Evolutionary conservation across 2,329 filamentous ascomycete species (phyloP).

Genomic region (Penicillium sp.): DNA sequence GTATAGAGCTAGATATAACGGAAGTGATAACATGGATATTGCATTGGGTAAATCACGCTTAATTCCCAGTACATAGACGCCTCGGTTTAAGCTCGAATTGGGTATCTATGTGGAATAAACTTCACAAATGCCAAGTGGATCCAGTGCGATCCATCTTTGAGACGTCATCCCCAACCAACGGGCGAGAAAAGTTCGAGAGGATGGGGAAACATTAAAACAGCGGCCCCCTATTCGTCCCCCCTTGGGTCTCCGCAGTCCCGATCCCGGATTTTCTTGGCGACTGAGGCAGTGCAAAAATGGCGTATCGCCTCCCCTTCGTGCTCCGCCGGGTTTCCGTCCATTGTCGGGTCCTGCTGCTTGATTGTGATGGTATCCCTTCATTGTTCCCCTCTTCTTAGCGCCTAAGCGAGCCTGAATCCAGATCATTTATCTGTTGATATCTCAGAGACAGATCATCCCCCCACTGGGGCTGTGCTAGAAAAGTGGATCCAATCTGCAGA

Average conservation of each 20-base stretch:
- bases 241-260: background rate
- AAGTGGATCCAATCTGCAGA: conserved; percentile 2
- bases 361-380: background rate
- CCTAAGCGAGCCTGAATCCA: background rate
- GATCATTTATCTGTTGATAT: background rate
- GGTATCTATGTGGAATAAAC: background rate
- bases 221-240: background rate
- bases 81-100: background rate
- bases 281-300: conserved; percentile 35
- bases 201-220: background rate
- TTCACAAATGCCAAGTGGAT: background rate
- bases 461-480: background rate
- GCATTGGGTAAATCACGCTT: background rate
- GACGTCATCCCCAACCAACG: background rate
- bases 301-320: background rate
- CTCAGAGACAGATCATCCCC: background rate
- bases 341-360: background rate
- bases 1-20: background rate
- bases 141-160: background rate
- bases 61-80: background rate
- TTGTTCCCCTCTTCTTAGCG: background rate
- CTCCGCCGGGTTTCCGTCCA: background rate
- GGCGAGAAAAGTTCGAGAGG: background rate
- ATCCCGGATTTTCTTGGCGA: conserved; percentile 13
- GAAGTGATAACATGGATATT: background rate